Evolutionary conservation across 2,329 filamentous ascomycete species (phyloP), one percentile per base, ranked within the genome.

Genomic region (Fusarium pininemorale): DNA sequence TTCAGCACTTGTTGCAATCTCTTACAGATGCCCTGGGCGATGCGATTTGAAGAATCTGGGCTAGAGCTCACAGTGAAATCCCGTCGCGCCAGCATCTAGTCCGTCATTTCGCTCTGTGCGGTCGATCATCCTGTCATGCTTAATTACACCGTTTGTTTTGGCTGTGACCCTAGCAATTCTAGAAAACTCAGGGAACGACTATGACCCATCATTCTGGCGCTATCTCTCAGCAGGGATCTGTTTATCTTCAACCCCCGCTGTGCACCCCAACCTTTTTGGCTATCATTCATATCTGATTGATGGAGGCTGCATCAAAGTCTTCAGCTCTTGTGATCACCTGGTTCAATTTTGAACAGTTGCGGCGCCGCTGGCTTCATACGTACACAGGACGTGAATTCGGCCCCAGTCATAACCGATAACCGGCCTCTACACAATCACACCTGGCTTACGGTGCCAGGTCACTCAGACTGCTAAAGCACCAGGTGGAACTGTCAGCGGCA

Each of bases 111-210:
- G 26, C 37, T 66, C 37, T 30, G 45, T 54, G 38, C 26, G 28
- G 69, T 69, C 60, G 67, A 74, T 74, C 71, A 59, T 51, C 72
- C 44, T 69, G 68, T 74, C 68, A 74, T 75, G 72, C 72, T 74
- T 74, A 75, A 64, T 74, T 74, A 69, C 72, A 72, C 63, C 68
- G 72, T 68, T 75, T 62, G 55, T 69, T 74, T 66, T 48, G 63
- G 41, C 47, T 62, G 51, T 58, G 24, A 69, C 72, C 72, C 72
- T 60, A 50, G 72, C 63, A 59, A 30, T 74, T 74, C 72, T 75
- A 74, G 72, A 74, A 74, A 75, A 72, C 72, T 28, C 51, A 66
- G 63, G 47, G 72, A 74, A 74, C 59, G 53, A 66, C 66, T 59
- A 72, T 65, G 53, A 57, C 48, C 63, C 70, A 74, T 73, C 44